Percentiles rank a stretch among this genome's conserved stretches.
These are phyloP conservation scores for Oenanthe javanica DNA, from an alignment of 140 eudicot genomes.

Conservation along the genomic window DNA sequence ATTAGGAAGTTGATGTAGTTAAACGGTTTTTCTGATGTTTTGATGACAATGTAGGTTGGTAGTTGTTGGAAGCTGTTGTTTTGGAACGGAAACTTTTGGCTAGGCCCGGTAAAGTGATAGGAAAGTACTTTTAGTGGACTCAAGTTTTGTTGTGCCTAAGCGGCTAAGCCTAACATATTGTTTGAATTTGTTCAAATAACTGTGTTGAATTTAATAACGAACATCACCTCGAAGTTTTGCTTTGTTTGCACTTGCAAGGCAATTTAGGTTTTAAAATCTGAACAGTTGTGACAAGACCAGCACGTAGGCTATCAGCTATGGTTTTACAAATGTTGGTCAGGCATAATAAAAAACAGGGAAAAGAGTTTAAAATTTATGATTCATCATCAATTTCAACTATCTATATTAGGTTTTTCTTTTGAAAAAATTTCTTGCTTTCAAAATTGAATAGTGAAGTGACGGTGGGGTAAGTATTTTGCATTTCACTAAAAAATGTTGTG, in stretches of 20 bases:
- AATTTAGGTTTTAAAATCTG: not conserved
- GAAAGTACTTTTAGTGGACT: not conserved
- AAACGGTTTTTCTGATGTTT: not conserved
- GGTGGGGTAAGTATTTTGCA: too few species aligned
- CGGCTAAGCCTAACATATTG: not conserved
- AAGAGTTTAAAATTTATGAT: too few species aligned
- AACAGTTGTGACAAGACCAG: not conserved
- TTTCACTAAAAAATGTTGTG: too few species aligned
- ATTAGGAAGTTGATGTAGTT: conserved; percentile 7
- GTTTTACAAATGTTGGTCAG: too few species aligned
- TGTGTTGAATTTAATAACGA: not conserved
- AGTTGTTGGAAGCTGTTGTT: not conserved
- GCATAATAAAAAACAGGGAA: too few species aligned
- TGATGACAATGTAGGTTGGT: conserved; percentile 1
- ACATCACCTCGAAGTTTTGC: not conserved
- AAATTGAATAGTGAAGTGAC: too few species aligned
- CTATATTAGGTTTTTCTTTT: too few species aligned
- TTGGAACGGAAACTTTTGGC: not conserved
- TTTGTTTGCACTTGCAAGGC: not conserved
- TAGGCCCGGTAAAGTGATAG: not conserved
- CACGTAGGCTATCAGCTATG: too few species aligned
- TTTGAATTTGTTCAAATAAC: not conserved
- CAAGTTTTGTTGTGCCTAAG: not conserved
- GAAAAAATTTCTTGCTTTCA: too few species aligned
- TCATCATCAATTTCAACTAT: too few species aligned